Conservation (phyloP, 768 basidiomycete species). For the Leccinum broughii region DNA sequence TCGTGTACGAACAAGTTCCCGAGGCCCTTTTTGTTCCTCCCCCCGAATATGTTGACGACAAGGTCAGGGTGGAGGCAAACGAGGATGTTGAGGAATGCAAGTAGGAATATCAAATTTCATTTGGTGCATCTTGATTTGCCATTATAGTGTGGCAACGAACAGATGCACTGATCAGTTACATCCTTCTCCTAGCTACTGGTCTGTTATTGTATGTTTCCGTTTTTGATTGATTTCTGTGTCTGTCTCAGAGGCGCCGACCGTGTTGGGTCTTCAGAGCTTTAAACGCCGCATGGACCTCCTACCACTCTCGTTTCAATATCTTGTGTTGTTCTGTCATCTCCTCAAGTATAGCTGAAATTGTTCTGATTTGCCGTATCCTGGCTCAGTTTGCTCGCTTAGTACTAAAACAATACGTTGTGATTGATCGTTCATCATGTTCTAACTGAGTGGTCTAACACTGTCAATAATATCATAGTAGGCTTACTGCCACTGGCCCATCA, state of each 20-base stretch:
- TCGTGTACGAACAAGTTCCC: slow-evolving; percentile 47
- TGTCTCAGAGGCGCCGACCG: neutral
- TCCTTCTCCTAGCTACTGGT: slow-evolving; percentile 9
- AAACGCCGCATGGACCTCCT: neutral
- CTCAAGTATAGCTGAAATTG: slow-evolving; percentile 1
- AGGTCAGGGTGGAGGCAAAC: slow-evolving; percentile 31
- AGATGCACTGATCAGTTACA: neutral
- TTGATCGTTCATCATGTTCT: too few species aligned
- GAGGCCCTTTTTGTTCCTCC: slow-evolving; percentile 52
- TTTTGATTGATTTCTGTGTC: slow-evolving; percentile 8
- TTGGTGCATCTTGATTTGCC: neutral
- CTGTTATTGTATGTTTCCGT: slow-evolving; percentile 2
- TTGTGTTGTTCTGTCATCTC: slow-evolving; percentile 24
- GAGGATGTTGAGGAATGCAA: slow-evolving; percentile 17
- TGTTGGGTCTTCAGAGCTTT: slow-evolving; percentile 5
- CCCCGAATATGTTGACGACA: slow-evolving; percentile 62
- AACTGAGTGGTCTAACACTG: too few species aligned
- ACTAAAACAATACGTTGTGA: too few species aligned
- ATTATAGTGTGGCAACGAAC: neutral
- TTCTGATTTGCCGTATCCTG: neutral
- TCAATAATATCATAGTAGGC: too few species aligned
- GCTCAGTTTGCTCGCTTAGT: too few species aligned
- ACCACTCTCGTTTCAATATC: slow-evolving; percentile 21
- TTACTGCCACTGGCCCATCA: too few species aligned
- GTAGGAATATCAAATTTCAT: slow-evolving; percentile 10